Conservation (phyloP, 2,329 filamentous ascomycete species). For the Gremmenia infestans region DNA sequence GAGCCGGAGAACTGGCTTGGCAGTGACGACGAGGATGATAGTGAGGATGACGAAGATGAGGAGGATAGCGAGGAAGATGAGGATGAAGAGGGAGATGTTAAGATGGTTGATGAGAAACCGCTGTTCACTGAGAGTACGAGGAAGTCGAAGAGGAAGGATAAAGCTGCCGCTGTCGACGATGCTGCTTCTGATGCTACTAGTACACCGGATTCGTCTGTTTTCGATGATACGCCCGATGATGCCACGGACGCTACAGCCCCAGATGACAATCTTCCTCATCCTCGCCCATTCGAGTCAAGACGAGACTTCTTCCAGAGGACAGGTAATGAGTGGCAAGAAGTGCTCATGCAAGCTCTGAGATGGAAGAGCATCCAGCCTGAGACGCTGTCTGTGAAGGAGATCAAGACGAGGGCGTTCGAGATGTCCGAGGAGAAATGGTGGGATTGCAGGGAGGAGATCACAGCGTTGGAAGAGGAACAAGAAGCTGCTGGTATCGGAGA, state of each 20-base stretch:
- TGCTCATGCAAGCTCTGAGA: constrained; percentile 70
- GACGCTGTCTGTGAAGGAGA: constrained; percentile 76
- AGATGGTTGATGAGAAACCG: constrained; percentile 29
- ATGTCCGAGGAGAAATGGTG: constrained; percentile 97
- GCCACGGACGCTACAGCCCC: constrained; percentile 11
- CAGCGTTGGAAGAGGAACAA: constrained; percentile 88
- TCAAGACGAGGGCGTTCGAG: constrained; percentile 86
- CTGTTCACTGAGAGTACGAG: constrained; percentile 41
- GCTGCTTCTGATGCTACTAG: constrained; percentile 36
- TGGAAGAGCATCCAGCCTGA: constrained; percentile 63
- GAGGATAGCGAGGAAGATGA: constrained; percentile 45
- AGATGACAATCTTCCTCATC: constrained; percentile 32
- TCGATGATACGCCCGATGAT: constrained; percentile 46
- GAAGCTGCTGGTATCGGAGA: constrained; percentile 83
- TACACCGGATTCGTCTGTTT: constrained; percentile 42
- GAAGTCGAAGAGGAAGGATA: constrained; percentile 54
- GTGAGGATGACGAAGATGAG: constrained; percentile 48
- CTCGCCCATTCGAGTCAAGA: constrained; percentile 67
- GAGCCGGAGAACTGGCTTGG: constrained; percentile 83
- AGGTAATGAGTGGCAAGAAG: constrained; percentile 83
- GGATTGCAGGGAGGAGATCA: constrained; percentile 94
- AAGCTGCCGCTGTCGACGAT: constrained; percentile 38
- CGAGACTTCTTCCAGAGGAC: constrained; percentile 91
- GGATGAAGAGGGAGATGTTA: constrained; percentile 40
- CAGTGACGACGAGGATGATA: constrained; percentile 57